Percentiles rank a stretch among this genome's conserved stretches.
phyloP scores from a whole-genome alignment of 352 stramenopile genomes.

The Phytopythium oedochilum region DNA sequence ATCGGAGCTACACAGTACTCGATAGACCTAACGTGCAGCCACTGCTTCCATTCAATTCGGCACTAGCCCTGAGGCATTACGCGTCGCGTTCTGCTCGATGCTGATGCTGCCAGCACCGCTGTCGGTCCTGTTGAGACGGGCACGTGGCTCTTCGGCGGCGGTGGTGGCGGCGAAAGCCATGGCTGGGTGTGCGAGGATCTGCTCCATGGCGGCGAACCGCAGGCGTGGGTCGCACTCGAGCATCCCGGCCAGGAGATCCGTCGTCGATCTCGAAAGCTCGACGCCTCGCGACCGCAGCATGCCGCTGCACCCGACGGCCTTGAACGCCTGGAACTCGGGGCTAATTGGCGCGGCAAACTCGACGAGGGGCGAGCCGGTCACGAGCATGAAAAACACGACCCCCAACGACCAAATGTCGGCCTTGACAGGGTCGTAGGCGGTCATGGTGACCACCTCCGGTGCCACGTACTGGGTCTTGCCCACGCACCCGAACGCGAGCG shows the following conservation, averaged over 20 bases:
- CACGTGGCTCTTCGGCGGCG: background rate
- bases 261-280: conserved; percentile 12
- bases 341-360: conserved; percentile 20
- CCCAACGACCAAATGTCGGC: conserved; percentile 57
- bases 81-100: too few species aligned
- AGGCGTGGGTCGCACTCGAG: conserved; percentile 24
- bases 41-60: too few species aligned
- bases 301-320: conserved; percentile 17
- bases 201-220: conserved; percentile 9
- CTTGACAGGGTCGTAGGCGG: conserved; percentile 23
- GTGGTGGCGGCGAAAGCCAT: conserved; percentile 1
- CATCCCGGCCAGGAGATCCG: conserved; percentile 27
- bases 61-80: too few species aligned
- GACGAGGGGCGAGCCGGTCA: conserved; percentile 41
- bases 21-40: too few species aligned
- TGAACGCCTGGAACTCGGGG: conserved; percentile 25
- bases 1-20: too few species aligned
- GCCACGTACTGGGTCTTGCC: conserved; percentile 32
- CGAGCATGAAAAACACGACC: conserved; percentile 55
- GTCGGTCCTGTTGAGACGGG: background rate
- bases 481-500: conserved; percentile 12
- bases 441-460: conserved; percentile 21
- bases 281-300: conserved; percentile 32
- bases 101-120: background rate
- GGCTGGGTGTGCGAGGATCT: conserved; percentile 18